These are phyloP conservation scores for Penicillium rolfsii DNA, from an alignment of 2,329 filamentous ascomycete species.

Conservation along the genomic window DNA sequence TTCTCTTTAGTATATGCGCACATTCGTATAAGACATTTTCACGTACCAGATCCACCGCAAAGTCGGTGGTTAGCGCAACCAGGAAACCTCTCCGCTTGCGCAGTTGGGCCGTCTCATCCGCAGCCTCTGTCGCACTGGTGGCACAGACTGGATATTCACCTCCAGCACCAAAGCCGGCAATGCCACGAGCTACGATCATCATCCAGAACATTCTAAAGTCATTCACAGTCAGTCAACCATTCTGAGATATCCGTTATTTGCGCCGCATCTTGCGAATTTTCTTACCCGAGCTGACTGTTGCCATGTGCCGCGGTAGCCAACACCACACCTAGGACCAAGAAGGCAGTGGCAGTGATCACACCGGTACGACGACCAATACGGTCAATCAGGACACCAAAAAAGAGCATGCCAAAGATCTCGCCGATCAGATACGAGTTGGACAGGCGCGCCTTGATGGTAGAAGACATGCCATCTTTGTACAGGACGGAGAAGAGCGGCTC, in stretches of 20 bases:
- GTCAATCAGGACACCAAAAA: slow-evolving; percentile 57
- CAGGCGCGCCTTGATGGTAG: slow-evolving; percentile 54
- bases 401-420: slow-evolving; percentile 60
- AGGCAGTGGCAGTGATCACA: slow-evolving; percentile 51
- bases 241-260: not conserved
- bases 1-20: not conserved
- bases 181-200: slow-evolving; percentile 45
- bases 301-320: slow-evolving; percentile 54
- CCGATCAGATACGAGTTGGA: slow-evolving; percentile 61
- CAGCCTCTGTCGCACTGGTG: slow-evolving; percentile 31
- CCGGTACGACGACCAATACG: slow-evolving; percentile 56
- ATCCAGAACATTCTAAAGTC: slow-evolving; percentile 52
- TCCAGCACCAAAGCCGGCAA: slow-evolving; percentile 47
- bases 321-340: slow-evolving; percentile 53
- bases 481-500: slow-evolving; percentile 40
- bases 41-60: slow-evolving; percentile 31
- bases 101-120: slow-evolving; percentile 29
- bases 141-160: slow-evolving; percentile 40
- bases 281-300: slow-evolving; percentile 37
- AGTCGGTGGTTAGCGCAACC: slow-evolving; percentile 32
- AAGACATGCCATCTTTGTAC: slow-evolving; percentile 38
- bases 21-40: too few species aligned
- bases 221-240: not conserved
- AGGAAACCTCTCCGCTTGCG: slow-evolving; percentile 32
- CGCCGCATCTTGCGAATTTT: too few species aligned